These are phyloP conservation scores for Rhodotorula graminis DNA, from an alignment of 768 basidiomycete genomes.

Conservation along the genomic window DNA sequence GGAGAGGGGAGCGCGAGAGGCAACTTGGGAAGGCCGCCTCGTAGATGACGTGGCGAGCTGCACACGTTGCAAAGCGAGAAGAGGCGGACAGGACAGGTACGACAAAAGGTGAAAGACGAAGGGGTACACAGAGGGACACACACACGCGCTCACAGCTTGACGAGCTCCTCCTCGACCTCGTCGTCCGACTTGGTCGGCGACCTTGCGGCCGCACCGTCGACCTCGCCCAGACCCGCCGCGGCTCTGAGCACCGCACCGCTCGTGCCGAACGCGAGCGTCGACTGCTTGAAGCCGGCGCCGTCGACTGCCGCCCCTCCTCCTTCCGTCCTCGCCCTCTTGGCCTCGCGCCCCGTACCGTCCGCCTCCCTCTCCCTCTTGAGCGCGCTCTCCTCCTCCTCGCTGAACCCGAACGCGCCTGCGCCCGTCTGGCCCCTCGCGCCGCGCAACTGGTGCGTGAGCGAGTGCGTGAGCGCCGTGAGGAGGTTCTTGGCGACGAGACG, in stretches of 20 bases:
- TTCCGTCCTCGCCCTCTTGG: background rate
- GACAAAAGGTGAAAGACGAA: background rate
- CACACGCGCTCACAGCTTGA: background rate
- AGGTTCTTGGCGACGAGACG: slow-evolving; percentile 27
- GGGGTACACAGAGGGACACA: background rate
- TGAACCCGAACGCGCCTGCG: background rate
- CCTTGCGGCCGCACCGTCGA: background rate
- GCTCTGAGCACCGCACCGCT: background rate
- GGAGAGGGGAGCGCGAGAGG: too few species aligned
- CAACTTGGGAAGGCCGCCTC: too few species aligned
- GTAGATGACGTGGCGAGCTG: too few species aligned
- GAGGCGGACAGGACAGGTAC: background rate
- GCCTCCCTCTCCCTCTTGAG: too few species aligned
- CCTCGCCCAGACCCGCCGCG: background rate
- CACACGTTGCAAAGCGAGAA: too few species aligned
- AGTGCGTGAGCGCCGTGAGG: slow-evolving; percentile 1
- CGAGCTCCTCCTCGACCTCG: background rate
- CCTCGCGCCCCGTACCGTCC: background rate
- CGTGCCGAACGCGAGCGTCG: background rate
- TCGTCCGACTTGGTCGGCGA: background rate
- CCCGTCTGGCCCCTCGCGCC: slow-evolving; percentile 6
- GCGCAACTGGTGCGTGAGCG: slow-evolving; percentile 17
- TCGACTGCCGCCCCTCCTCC: background rate
- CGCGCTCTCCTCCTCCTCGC: background rate
- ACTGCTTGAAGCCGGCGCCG: background rate